phyloP scores from a whole-genome alignment of 2,329 filamentous ascomycete species.

The Sclerotinia subarctica region DNA sequence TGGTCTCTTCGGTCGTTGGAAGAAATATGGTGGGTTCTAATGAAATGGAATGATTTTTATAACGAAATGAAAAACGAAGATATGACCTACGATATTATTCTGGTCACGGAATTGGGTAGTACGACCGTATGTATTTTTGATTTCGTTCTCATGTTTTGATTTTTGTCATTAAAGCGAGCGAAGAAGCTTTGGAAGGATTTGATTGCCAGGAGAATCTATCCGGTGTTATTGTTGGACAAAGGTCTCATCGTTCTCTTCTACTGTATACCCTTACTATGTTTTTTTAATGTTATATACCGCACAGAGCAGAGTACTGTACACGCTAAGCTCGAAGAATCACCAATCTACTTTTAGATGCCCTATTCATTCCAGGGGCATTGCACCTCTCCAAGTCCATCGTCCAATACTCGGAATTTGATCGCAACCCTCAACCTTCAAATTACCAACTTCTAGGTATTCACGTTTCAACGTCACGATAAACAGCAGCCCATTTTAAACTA shows the following conservation, averaged over 20 bases:
- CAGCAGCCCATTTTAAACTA: not conserved
- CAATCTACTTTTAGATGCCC: conserved; percentile 9
- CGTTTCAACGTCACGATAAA: not conserved
- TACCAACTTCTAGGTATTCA: not conserved
- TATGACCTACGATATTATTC: conserved; percentile 7
- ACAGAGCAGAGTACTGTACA: not conserved
- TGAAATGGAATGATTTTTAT: conserved; percentile 11
- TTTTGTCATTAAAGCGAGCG: conserved; percentile 10
- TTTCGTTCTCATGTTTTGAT: not conserved
- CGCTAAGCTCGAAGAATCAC: not conserved
- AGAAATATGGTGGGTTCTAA: conserved; percentile 34
- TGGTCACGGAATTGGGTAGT: not conserved
- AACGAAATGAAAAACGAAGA: conserved; percentile 21
- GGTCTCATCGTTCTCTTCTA: conserved; percentile 13
- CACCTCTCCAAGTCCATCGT: not conserved
- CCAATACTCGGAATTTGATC: not conserved
- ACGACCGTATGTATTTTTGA: conserved; percentile 9
- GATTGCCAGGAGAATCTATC: not conserved
- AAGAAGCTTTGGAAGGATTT: conserved; percentile 3
- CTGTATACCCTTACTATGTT: conserved; percentile 20
- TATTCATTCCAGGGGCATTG: not conserved
- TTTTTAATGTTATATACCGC: conserved; percentile 8
- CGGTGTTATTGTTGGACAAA: conserved; percentile 3
- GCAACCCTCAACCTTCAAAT: not conserved
- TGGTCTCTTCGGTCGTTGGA: conserved; percentile 47